These are phyloP conservation scores for Aegilops longissima DNA, from an alignment of 176 grass and related monocot species.

Conservation along the genomic window DNA sequence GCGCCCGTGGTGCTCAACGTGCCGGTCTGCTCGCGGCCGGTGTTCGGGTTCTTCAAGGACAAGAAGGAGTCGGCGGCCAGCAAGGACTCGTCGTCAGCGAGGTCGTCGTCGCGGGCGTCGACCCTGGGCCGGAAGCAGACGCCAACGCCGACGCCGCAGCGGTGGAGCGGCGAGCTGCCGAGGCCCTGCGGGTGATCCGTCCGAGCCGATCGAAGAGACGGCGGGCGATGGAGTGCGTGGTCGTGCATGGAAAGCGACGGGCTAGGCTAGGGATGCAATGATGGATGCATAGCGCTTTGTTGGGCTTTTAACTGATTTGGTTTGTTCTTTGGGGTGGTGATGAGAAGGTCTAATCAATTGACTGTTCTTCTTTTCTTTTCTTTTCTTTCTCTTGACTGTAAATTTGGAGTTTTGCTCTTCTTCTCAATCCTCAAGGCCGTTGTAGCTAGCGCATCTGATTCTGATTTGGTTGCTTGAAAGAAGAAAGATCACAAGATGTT, in stretches of 20 bases:
- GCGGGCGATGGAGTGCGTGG: background rate
- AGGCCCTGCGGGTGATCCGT: conserved; percentile 29
- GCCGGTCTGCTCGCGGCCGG: conserved; percentile 76
- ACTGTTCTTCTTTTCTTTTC: conserved; percentile 23
- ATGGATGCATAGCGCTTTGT: conserved; percentile 13
- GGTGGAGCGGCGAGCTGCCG: conserved; percentile 45
- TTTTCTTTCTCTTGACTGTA: conserved; percentile 29
- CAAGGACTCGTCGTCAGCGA: background rate
- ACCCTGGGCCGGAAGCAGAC: conserved; percentile 34
- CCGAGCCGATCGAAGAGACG: background rate
- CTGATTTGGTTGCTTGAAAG: conserved; percentile 12
- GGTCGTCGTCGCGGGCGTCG: conserved; percentile 25
- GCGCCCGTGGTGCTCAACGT: conserved; percentile 84
- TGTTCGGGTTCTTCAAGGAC: conserved; percentile 82
- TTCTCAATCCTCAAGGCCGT: background rate
- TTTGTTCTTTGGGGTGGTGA: conserved; percentile 42
- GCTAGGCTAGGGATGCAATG: conserved; percentile 7
- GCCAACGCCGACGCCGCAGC: conserved; percentile 5
- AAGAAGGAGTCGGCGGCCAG: conserved; percentile 52
- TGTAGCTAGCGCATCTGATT: background rate
- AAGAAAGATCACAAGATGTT: conserved; percentile 6
- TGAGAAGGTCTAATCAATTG: conserved; percentile 54
- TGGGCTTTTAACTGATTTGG: conserved; percentile 47
- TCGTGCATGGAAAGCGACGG: conserved; percentile 4
- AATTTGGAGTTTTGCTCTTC: conserved; percentile 49